Evolutionary conservation across 2,329 filamentous ascomycete genomes (phyloP).

Genomic region (Macrophomina tecta): DNA sequence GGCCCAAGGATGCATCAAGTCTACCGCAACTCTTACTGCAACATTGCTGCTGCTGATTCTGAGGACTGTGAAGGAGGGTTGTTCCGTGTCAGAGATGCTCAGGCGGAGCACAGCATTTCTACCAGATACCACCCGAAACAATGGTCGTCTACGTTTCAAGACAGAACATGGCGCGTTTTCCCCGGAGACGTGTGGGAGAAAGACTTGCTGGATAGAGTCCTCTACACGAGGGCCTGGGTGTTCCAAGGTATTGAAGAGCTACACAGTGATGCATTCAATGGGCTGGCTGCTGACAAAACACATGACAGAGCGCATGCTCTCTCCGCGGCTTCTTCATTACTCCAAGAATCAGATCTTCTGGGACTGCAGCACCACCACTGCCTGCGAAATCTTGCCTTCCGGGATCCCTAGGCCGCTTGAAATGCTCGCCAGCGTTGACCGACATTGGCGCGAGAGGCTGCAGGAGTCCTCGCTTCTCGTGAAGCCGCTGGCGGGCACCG

Average conservation of each 20-base stretch:
- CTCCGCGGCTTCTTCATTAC: conserved; percentile 38
- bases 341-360: conserved; percentile 36
- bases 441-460: conserved; percentile 37
- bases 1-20: conserved; percentile 37
- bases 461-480: conserved; percentile 28
- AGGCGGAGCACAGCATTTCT: conserved; percentile 10
- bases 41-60: conserved; percentile 38
- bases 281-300: conserved; percentile 34
- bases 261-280: neutral
- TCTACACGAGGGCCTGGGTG: too few species aligned
- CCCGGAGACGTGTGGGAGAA: too few species aligned
- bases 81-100: conserved; percentile 30
- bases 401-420: conserved; percentile 34
- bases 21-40: conserved; percentile 39
- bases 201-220: too few species aligned
- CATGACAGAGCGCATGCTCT: conserved; percentile 38
- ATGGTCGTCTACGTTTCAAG: too few species aligned
- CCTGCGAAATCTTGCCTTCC: conserved; percentile 31
- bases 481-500: conserved; percentile 29
- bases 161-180: too few species aligned
- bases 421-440: conserved; percentile 30
- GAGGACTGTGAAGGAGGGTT: conserved; percentile 32
- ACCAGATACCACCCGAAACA: too few species aligned
- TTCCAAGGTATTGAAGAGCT: too few species aligned
- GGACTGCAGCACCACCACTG: conserved; percentile 37